These are phyloP conservation scores for Boletus reticulatus DNA, from an alignment of 768 basidiomycete species.

Conservation along the genomic window DNA sequence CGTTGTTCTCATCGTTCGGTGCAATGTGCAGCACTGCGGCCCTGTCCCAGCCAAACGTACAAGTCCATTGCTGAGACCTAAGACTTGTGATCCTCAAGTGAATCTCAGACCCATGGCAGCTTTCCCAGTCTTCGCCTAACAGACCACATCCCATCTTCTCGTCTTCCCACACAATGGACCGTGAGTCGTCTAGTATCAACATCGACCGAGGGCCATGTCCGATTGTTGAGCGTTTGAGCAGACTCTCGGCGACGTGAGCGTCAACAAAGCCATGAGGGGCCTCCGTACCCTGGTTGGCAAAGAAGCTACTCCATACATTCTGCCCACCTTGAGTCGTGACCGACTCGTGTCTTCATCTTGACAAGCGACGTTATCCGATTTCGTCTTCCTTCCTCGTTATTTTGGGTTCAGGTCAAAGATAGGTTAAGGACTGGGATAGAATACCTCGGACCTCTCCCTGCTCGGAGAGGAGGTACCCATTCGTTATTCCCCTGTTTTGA, in stretches of 20 bases:
- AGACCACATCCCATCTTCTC: too few species aligned
- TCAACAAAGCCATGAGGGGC: conserved; percentile 30
- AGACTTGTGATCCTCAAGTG: too few species aligned
- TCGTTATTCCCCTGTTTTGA: conserved; percentile 52
- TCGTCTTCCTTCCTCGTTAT: conserved; percentile 45
- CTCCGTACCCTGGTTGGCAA: conserved; percentile 43
- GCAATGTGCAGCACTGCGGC: too few species aligned
- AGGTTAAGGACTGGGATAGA: conserved; percentile 48
- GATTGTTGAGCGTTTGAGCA: too few species aligned
- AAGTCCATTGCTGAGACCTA: too few species aligned
- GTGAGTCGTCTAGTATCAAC: too few species aligned
- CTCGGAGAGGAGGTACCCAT: conserved; percentile 31
- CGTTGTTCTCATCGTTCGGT: too few species aligned
- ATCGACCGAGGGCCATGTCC: too few species aligned
- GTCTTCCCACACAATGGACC: too few species aligned
- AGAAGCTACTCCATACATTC: conserved; percentile 34
- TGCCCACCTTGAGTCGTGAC: conserved; percentile 16
- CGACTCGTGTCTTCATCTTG: conserved; percentile 17
- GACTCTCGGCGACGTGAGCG: conserved; percentile 19
- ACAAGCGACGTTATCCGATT: conserved; percentile 35
- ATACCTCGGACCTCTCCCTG: conserved; percentile 47
- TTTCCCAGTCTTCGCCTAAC: too few species aligned
- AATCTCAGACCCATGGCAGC: too few species aligned
- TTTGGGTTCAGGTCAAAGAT: conserved; percentile 48
- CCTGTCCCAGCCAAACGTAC: too few species aligned